These are phyloP conservation scores for Pseudoturritis turrita DNA, from an alignment of 345 rosid genomes.

Conservation along the genomic window DNA sequence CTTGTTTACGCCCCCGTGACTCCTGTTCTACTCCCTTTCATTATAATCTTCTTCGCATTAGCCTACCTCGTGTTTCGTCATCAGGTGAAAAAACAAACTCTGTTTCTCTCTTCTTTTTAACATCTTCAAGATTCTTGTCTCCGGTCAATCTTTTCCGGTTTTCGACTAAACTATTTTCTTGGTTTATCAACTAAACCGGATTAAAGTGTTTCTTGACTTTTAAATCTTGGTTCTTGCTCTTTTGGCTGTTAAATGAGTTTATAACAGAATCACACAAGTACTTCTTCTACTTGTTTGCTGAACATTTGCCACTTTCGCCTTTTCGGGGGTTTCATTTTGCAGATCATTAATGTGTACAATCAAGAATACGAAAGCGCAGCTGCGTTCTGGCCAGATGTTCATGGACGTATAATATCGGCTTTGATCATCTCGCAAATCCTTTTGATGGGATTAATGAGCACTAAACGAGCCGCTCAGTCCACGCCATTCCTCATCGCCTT, in stretches of 20 bases:
- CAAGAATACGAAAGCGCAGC: conserved; percentile 91
- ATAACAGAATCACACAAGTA: neutral
- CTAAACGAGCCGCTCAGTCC: conserved; percentile 58
- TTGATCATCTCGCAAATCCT: conserved; percentile 75
- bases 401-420: conserved; percentile 65
- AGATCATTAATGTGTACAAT: conserved; percentile 94
- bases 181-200: neutral
- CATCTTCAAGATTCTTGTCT: neutral
- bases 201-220: neutral
- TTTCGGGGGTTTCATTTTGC: neutral
- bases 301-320: neutral
- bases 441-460: conserved; percentile 71
- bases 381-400: conserved; percentile 95
- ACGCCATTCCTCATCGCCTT: conserved; percentile 76
- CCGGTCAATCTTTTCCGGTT: neutral
- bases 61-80: conserved; percentile 87
- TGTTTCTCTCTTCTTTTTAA: neutral
- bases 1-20: conserved; percentile 87
- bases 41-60: conserved; percentile 71
- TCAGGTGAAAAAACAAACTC: conserved; percentile 48
- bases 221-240: neutral
- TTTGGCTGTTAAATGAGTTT: too few relatives aligned
- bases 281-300: neutral
- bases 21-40: conserved; percentile 84
- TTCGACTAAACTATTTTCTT: neutral